A percentile compares a stretch with the other conserved stretches of the same genome.
Conservation (phyloP, 768 basidiomycete genomes). For the Russula brevipes region DNA sequence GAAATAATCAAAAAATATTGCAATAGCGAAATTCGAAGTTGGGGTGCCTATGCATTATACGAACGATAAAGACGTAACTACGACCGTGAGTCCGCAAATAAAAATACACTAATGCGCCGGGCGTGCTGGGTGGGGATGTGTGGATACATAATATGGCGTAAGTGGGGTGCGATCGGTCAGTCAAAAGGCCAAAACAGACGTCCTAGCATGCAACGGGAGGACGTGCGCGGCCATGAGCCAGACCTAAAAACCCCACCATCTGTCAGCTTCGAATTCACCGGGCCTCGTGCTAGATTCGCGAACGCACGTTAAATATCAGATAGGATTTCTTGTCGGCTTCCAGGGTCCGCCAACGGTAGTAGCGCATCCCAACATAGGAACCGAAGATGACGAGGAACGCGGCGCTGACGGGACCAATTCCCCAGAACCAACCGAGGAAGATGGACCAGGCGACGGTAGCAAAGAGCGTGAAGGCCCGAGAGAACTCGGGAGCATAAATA, state of each 20-base stretch:
- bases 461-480: conserved; percentile 25
- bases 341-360: conserved; percentile 24
- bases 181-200: conserved; percentile 24
- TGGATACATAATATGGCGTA: conserved; percentile 23
- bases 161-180: conserved; percentile 14
- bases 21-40: conserved; percentile 17
- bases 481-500: conserved; percentile 26
- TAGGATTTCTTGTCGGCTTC: conserved; percentile 25
- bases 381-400: conserved; percentile 23
- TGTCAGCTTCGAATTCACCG: conserved; percentile 18
- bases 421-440: conserved; percentile 26
- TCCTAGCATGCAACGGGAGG: conserved; percentile 23
- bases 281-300: conserved; percentile 13
- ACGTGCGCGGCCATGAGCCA: conserved; percentile 25
- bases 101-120: conserved; percentile 23
- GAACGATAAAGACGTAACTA: conserved; percentile 19
- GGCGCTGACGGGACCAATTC: conserved; percentile 22
- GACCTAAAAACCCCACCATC: conserved; percentile 12
- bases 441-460: conserved; percentile 27
- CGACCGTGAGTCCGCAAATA: conserved; percentile 17
- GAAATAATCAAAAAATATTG: conserved; percentile 3
- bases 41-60: conserved; percentile 20
- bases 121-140: conserved; percentile 3
- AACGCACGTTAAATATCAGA: conserved; percentile 28
- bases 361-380: conserved; percentile 24